Evolutionary conservation across 768 basidiomycete genomes (phyloP), one percentile per base, ranked within the genome.

Genomic region (Strobilomyces dryophilus): DNA sequence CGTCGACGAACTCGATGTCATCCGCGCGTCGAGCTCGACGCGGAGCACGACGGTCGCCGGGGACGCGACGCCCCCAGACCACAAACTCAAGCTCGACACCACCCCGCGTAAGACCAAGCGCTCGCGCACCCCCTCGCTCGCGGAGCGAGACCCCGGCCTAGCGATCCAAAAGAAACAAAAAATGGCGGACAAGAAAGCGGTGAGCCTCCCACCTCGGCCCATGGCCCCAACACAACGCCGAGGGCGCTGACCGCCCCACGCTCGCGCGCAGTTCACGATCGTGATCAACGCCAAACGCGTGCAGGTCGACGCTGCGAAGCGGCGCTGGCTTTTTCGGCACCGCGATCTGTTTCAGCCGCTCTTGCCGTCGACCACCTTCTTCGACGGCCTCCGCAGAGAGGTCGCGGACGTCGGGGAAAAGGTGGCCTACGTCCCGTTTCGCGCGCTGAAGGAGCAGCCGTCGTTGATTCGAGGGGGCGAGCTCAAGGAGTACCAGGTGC

Each of bases 401-500:
- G 45, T 66, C 24, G 53, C 53, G 32, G 73, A 71, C 31, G 35
- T 71, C 27, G 61, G 46, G 21, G 69, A 53, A 6, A 60, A 59
- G 44, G 60, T 53, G 21, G 29, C 62, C 5, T 74, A 67, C 56
- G 62, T 67, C 0, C 77, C 76, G 5, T 66, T 73, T 17, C 74
- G 70, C 45, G 57, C 70, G 18, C 53, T 80, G 45, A 70, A 70
- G 21, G 68, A 71, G 39, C 83, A 85, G 56, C 84, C 83, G 0
- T 53, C 59, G 7, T 67, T 79, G 36, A 73, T 88, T 27, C 69
- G 69, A 17, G 78, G 76, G 9, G 87, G 85, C 15, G 67, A 72
- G 24, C 80, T 89, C 77, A 88, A 88, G 65, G 83, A 83, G 49
- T 89, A 89, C 67, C 87, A 89, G 74, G 80, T 79, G 36, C 57